Evolutionary conservation across 116 monocot species (phyloP).

Genomic region (Dioscorea cayenensis): DNA sequence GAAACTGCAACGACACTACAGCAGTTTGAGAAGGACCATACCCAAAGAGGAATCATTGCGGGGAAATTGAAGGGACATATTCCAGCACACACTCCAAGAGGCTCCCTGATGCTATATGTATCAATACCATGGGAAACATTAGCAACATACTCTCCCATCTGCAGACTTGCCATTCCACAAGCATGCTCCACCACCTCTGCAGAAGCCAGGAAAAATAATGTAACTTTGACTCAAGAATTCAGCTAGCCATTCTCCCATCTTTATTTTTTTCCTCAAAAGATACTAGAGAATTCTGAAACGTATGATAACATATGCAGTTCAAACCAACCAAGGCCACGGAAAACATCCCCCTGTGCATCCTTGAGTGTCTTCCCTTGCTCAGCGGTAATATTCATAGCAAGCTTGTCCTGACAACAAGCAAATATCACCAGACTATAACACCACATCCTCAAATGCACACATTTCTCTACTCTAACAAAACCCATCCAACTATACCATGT

Average conservation of each 20-base stretch:
- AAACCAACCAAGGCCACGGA: constrained; percentile 83
- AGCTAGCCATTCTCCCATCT: background rate
- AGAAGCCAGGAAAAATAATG: constrained; percentile 3
- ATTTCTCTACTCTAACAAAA: background rate
- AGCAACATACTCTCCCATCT: constrained; percentile 91
- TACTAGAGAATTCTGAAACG: background rate
- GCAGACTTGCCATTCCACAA: constrained; percentile 90
- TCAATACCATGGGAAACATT: constrained; percentile 88
- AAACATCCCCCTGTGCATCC: constrained; percentile 97
- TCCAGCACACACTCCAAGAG: constrained; percentile 97
- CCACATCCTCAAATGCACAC: background rate
- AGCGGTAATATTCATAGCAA: constrained; percentile 81
- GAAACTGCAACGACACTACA: background rate
- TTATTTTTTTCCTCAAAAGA: too few species aligned
- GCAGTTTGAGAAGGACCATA: constrained; percentile 16
- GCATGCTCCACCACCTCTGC: constrained; percentile 99
- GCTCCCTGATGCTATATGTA: constrained; percentile 86
- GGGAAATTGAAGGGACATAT: constrained; percentile 99
- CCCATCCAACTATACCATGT: constrained; percentile 43
- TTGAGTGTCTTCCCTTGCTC: constrained; percentile 91
- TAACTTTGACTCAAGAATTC: background rate
- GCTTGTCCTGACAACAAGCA: constrained; percentile 62
- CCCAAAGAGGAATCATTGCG: constrained; percentile 99
- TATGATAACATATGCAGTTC: too few species aligned
- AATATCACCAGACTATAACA: background rate